Conservation (phyloP, 176 grass and related monocot species). For the Triticum monococcum region DNA sequence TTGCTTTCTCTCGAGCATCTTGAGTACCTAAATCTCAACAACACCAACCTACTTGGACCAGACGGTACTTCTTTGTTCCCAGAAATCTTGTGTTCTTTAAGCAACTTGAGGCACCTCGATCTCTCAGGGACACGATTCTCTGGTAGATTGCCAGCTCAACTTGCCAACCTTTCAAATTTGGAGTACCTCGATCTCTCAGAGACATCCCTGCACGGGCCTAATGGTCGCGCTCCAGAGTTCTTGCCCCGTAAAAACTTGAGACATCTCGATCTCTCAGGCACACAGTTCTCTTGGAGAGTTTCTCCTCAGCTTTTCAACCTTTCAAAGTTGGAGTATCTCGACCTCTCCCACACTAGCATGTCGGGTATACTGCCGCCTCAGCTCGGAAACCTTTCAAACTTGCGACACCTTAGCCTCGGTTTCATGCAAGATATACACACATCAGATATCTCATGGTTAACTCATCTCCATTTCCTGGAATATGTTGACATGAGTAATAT, state of each 20-base stretch:
- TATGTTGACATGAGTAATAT: neutral
- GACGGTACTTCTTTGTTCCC: neutral
- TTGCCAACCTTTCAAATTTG: slow-evolving; percentile 13
- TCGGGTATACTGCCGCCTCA: neutral
- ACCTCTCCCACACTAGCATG: neutral
- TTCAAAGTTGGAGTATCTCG: slow-evolving; percentile 11
- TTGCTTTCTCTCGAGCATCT: slow-evolving; percentile 27
- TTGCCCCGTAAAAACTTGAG: too few relatives aligned
- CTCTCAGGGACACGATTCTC: neutral
- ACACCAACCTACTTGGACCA: neutral
- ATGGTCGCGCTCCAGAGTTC: too few relatives aligned
- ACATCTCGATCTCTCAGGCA: neutral
- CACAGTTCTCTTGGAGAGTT: neutral
- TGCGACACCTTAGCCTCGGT: neutral
- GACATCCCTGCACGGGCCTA: too few relatives aligned
- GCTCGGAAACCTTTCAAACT: neutral
- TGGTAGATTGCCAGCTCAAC: neutral
- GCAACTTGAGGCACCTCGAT: slow-evolving; percentile 4
- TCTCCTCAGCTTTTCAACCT: neutral
- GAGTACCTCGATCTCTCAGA: neutral
- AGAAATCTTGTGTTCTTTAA: slow-evolving; percentile 17
- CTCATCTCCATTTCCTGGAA: neutral
- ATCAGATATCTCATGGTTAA: neutral
- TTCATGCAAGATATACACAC: too few relatives aligned
- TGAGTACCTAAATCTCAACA: slow-evolving; percentile 17